Conservation (phyloP, 495 filamentous ascomycete genomes). For the Symbiotaphrina buchneri region DNA sequence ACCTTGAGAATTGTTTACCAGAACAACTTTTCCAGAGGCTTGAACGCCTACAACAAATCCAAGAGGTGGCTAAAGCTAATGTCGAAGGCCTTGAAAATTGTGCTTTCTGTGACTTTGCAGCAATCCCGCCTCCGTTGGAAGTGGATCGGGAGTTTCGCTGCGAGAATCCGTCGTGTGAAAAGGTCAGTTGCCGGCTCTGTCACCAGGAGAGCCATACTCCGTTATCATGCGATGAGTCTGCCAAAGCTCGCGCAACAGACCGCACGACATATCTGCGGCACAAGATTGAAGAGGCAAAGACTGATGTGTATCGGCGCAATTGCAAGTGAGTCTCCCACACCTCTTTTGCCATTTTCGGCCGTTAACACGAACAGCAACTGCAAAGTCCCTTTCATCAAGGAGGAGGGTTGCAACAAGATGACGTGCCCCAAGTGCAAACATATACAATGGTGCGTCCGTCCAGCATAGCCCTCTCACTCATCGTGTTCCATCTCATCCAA, state of each 20-base stretch:
- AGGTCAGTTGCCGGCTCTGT: constrained; percentile 54
- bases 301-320: constrained; percentile 46
- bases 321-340: constrained; percentile 32
- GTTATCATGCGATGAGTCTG: constrained; percentile 43
- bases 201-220: constrained; percentile 52
- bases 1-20: constrained; percentile 33
- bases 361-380: constrained; percentile 18
- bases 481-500: constrained; percentile 5
- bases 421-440: constrained; percentile 37
- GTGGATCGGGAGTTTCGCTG: constrained; percentile 57
- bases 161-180: constrained; percentile 36
- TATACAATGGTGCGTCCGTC: constrained; percentile 25
- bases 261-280: too few species aligned
- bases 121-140: constrained; percentile 42
- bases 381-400: constrained; percentile 43
- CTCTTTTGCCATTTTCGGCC: background rate
- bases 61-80: constrained; percentile 36
- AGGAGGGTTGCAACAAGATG: constrained; percentile 72
- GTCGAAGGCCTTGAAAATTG: constrained; percentile 46
- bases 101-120: constrained; percentile 68
- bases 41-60: constrained; percentile 45
- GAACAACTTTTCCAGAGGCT: constrained; percentile 29
- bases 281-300: constrained; percentile 65
- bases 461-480: background rate
- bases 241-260: constrained; percentile 28